Percentiles rank a stretch among this genome's conserved stretches.
These are phyloP conservation scores for Zygosaccharomyces sapae DNA, from an alignment of 1,139 yeast genomes.

Conservation along the genomic window DNA sequence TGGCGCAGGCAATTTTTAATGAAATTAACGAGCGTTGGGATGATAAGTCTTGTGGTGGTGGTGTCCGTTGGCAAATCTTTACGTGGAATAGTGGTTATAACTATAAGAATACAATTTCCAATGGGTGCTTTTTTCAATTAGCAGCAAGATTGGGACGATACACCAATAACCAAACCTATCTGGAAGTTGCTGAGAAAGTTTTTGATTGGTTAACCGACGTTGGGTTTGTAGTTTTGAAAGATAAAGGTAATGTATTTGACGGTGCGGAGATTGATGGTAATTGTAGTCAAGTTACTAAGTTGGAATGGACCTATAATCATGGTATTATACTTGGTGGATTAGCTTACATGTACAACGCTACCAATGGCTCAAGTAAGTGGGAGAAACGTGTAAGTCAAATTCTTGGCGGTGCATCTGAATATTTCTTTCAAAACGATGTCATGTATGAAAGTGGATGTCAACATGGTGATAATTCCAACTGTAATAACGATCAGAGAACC, in stretches of 20 bases:
- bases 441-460: slow-evolving; percentile 60
- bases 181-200: slow-evolving; percentile 52
- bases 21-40: slow-evolving; percentile 59
- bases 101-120: slow-evolving; percentile 62
- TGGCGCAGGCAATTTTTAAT: slow-evolving; percentile 58
- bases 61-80: slow-evolving; percentile 68
- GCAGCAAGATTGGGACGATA: slow-evolving; percentile 61
- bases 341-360: slow-evolving; percentile 57
- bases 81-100: slow-evolving; percentile 66
- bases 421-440: slow-evolving; percentile 43
- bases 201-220: slow-evolving; percentile 58
- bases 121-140: slow-evolving; percentile 58
- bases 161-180: slow-evolving; percentile 51
- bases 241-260: slow-evolving; percentile 46
- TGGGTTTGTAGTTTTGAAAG: slow-evolving; percentile 42
- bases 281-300: slow-evolving; percentile 47
- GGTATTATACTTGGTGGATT: slow-evolving; percentile 57
- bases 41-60: slow-evolving; percentile 50
- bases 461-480: slow-evolving; percentile 35
- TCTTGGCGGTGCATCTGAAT: slow-evolving; percentile 42
- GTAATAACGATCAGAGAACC: slow-evolving; percentile 62
- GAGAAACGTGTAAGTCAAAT: slow-evolving; percentile 44
- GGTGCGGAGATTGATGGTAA: slow-evolving; percentile 52
- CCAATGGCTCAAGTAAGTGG: slow-evolving; percentile 50
- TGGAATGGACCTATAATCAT: slow-evolving; percentile 61